A percentile compares a stretch with the other conserved stretches of the same genome.
phyloP scores from a whole-genome alignment of 768 basidiomycete species.

The Collybia nuda region DNA sequence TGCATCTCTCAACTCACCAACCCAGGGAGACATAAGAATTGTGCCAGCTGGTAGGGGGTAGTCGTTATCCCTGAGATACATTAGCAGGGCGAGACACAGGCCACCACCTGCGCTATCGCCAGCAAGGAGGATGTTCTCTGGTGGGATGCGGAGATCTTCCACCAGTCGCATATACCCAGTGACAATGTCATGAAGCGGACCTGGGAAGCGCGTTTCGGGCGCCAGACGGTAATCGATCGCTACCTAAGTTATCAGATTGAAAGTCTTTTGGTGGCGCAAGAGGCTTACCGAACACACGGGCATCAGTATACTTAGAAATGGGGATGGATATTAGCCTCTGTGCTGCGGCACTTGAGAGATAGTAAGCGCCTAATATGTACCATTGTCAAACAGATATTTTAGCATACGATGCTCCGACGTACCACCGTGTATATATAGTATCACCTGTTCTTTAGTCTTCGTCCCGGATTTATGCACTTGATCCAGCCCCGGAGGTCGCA shows the following conservation, averaged over 20 bases:
- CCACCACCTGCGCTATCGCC: constrained; percentile 97
- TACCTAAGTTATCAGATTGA: constrained; percentile 23
- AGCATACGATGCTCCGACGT: constrained; percentile 16
- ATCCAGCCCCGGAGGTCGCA: constrained; percentile 15
- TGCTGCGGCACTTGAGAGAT: constrained; percentile 86
- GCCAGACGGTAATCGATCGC: constrained; percentile 96
- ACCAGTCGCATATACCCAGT: constrained; percentile 83
- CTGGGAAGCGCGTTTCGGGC: constrained; percentile 93
- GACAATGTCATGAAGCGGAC: constrained; percentile 84
- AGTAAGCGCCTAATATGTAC: constrained; percentile 74
- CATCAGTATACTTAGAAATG: constrained; percentile 83
- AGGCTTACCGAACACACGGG: constrained; percentile 72
- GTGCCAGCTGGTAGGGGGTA: constrained; percentile 84
- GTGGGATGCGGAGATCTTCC: constrained; percentile 86
- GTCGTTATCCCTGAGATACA: constrained; percentile 93
- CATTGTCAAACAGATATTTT: background rate
- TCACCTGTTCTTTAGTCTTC: constrained; percentile 69
- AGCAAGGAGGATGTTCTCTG: constrained; percentile 84
- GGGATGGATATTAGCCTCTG: constrained; percentile 91
- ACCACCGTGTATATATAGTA: constrained; percentile 96
- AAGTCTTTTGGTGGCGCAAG: constrained; percentile 1
- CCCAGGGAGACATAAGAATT: constrained; percentile 94
- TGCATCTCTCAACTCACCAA: constrained; percentile 57
- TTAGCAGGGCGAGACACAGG: constrained; percentile 76
- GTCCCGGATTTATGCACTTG: constrained; percentile 15